A percentile compares a stretch with the other conserved stretches of the same genome.
Conservation (phyloP, 495 filamentous ascomycete species). For the Penicillium lividum region DNA sequence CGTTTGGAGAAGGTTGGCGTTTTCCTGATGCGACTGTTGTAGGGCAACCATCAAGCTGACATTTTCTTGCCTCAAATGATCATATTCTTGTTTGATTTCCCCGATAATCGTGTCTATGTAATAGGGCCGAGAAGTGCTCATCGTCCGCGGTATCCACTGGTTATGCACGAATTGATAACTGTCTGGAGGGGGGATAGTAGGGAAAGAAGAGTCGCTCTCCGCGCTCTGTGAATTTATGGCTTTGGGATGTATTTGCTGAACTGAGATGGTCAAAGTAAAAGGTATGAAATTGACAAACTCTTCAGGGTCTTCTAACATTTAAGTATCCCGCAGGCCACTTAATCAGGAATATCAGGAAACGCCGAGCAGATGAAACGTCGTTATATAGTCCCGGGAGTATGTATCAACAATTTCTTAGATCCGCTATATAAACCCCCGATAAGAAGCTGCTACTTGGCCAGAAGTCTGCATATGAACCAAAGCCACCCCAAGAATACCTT, state of each 20-base stretch:
- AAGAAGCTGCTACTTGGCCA: neutral
- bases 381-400: neutral
- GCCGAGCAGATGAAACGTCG: neutral
- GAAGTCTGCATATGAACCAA: no score
- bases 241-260: neutral
- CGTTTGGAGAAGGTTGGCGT: no score
- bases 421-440: neutral
- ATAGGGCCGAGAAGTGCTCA: neutral
- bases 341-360: neutral
- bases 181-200: neutral
- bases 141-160: neutral
- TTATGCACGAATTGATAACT: neutral
- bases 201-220: neutral
- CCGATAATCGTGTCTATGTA: neutral
- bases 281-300: slow-evolving; percentile 1
- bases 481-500: no score
- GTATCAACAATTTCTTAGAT: neutral
- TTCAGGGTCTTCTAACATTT: slow-evolving; percentile 1
- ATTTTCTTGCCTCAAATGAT: neutral
- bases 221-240: slow-evolving; percentile 1
- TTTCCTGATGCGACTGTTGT: no score
- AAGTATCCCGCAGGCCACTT: neutral
- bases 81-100: neutral
- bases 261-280: neutral
- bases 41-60: neutral